Percentiles rank a stretch among this genome's conserved stretches.
phyloP scores from a whole-genome alignment of 1,139 yeast species.

The Blastobotrys ciferrii region DNA sequence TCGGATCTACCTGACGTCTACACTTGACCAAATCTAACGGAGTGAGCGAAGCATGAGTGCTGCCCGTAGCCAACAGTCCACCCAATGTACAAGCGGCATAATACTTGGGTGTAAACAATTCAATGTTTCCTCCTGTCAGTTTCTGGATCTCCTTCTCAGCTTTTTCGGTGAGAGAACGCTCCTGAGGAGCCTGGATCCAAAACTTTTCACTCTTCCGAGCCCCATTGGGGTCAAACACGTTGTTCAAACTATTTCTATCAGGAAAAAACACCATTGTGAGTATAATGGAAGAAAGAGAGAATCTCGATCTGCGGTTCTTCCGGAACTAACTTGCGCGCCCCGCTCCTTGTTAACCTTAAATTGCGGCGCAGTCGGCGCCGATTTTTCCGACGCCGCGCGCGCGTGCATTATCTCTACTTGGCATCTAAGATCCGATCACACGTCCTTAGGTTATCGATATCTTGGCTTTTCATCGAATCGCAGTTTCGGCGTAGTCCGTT shows the following conservation, averaged over 20 bases:
- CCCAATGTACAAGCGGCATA: constrained; percentile 84
- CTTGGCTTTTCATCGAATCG: no score
- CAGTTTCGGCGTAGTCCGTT: no score
- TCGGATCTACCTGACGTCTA: constrained; percentile 80
- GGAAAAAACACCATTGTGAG: constrained; percentile 10
- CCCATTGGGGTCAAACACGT: neutral
- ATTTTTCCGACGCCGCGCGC: neutral
- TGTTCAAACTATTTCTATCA: neutral
- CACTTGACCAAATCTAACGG: constrained; percentile 92
- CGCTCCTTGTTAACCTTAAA: neutral
- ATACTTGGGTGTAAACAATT: constrained; percentile 66
- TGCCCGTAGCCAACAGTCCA: constrained; percentile 69
- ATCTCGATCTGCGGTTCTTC: neutral
- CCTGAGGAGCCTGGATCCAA: constrained; percentile 37
- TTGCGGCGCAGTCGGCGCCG: neutral
- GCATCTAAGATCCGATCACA: no score
- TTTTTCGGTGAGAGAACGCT: constrained; percentile 33
- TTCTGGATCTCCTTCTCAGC: constrained; percentile 25
- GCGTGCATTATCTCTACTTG: no score
- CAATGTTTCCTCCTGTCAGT: constrained; percentile 36
- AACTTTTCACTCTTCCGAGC: constrained; percentile 16
- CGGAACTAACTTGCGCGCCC: neutral
- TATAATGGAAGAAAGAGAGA: neutral
- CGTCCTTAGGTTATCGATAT: no score
- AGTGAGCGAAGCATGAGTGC: constrained; percentile 89